These are phyloP conservation scores for Primulina tabacum DNA, from an alignment of 257 asterid species.

Conservation along the genomic window DNA sequence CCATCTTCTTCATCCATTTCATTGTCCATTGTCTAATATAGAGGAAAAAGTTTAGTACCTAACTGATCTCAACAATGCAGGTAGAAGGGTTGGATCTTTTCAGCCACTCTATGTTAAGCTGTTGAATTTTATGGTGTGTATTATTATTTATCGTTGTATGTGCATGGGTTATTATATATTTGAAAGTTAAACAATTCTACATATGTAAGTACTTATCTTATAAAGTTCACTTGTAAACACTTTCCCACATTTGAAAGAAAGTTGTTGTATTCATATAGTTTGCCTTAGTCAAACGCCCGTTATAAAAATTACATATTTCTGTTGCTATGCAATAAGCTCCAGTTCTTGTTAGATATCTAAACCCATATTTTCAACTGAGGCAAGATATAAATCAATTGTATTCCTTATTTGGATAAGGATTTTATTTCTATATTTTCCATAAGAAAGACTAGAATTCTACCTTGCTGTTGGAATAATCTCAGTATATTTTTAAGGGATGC, in stretches of 20 bases:
- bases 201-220: neutral
- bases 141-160: neutral
- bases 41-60: neutral
- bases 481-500: neutral
- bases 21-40: neutral
- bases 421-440: too few relatives aligned
- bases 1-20: neutral
- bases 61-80: neutral
- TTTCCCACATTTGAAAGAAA: neutral
- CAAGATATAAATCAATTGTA: neutral
- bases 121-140: neutral
- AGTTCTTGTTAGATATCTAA: neutral
- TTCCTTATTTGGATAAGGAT: neutral
- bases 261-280: neutral
- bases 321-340: neutral
- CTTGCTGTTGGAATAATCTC: neutral
- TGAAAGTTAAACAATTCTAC: constrained; percentile 8
- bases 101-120: neutral
- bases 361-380: neutral
- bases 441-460: neutral
- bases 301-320: neutral
- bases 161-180: neutral
- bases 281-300: neutral
- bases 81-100: neutral
- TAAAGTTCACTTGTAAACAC: neutral